A percentile compares a stretch with the other conserved stretches of the same genome.
These are phyloP conservation scores for Colletotrichum sublineola DNA, from an alignment of 2,329 filamentous ascomycete species.

Conservation along the genomic window DNA sequence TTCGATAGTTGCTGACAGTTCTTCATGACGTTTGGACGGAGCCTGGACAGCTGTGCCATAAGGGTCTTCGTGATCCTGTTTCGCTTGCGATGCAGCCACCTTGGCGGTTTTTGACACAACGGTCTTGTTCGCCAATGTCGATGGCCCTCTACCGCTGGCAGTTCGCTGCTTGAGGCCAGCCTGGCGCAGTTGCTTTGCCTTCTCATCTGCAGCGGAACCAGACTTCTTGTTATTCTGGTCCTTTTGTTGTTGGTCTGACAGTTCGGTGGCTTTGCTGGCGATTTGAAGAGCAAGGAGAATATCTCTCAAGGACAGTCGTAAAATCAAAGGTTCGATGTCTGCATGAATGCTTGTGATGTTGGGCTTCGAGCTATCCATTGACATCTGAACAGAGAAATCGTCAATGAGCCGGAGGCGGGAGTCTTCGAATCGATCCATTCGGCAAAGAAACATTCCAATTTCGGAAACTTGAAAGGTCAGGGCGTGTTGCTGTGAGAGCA, in stretches of 20 bases:
- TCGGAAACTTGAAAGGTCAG: slow-evolving; percentile 93
- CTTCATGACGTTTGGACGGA: slow-evolving; percentile 68
- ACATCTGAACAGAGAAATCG: slow-evolving; percentile 92
- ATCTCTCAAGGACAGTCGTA: slow-evolving; percentile 91
- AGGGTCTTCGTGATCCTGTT: slow-evolving; percentile 38
- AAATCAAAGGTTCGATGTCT: slow-evolving; percentile 89
- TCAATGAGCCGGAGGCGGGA: slow-evolving; percentile 92
- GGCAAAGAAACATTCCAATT: slow-evolving; percentile 97
- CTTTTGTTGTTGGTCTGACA: slow-evolving; percentile 76
- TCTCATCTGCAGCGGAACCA: slow-evolving; percentile 61
- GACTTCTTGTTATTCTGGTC: slow-evolving; percentile 60
- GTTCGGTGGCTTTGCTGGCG: slow-evolving; percentile 87
- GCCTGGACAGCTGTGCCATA: slow-evolving; percentile 23
- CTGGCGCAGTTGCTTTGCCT: slow-evolving; percentile 66
- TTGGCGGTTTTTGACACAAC: slow-evolving; percentile 52
- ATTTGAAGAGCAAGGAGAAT: slow-evolving; percentile 96
- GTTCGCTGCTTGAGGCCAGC: slow-evolving; percentile 67
- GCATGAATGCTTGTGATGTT: slow-evolving; percentile 84
- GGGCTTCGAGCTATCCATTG: slow-evolving; percentile 77
- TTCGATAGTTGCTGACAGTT: slow-evolving; percentile 86
- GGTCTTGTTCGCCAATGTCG: slow-evolving; percentile 61
- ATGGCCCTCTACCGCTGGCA: slow-evolving; percentile 68
- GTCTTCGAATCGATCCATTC: slow-evolving; percentile 97
- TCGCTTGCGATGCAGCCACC: slow-evolving; percentile 49
- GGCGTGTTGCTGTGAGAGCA: slow-evolving; percentile 93